Percentiles rank a stretch among this genome's conserved stretches.
phyloP scores from a whole-genome alignment of 2,329 filamentous ascomycete genomes.

The Cryphonectria radicalis region DNA sequence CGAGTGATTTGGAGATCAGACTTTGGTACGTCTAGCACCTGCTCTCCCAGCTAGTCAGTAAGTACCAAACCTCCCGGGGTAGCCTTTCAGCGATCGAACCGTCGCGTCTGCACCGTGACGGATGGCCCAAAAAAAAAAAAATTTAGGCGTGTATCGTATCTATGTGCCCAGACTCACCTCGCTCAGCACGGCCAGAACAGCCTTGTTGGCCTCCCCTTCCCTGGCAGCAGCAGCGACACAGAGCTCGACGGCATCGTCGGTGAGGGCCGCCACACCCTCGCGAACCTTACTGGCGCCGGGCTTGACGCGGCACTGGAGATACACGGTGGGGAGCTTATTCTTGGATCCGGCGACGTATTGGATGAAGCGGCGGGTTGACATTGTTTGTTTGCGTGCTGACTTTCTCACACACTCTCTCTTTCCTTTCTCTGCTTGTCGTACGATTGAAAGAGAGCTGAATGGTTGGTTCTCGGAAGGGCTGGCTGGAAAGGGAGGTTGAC shows the following conservation, averaged over 20 bases:
- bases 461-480: background rate
- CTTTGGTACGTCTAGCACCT: constrained; percentile 65
- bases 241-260: constrained; percentile 62
- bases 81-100: too few relatives aligned
- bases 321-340: constrained; percentile 54
- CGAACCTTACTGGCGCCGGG: constrained; percentile 65
- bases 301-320: constrained; percentile 69
- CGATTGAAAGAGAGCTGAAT: background rate
- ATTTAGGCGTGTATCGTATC: background rate
- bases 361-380: constrained; percentile 25
- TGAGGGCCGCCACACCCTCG: constrained; percentile 63
- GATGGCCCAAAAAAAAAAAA: background rate
- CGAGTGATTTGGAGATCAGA: constrained; percentile 65
- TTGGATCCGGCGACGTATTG: constrained; percentile 53
- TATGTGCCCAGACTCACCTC: constrained; percentile 46
- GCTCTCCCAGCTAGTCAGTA: background rate
- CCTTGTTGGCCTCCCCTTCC: constrained; percentile 72
- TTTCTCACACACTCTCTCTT: background rate
- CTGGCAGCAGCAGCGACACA: constrained; percentile 68
- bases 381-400: background rate
- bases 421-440: background rate
- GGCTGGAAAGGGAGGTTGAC: background rate
- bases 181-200: constrained; percentile 66
- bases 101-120: background rate
- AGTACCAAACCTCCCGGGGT: background rate